phyloP scores from a whole-genome alignment of 495 filamentous ascomycete species.

The Zalerion maritima region DNA sequence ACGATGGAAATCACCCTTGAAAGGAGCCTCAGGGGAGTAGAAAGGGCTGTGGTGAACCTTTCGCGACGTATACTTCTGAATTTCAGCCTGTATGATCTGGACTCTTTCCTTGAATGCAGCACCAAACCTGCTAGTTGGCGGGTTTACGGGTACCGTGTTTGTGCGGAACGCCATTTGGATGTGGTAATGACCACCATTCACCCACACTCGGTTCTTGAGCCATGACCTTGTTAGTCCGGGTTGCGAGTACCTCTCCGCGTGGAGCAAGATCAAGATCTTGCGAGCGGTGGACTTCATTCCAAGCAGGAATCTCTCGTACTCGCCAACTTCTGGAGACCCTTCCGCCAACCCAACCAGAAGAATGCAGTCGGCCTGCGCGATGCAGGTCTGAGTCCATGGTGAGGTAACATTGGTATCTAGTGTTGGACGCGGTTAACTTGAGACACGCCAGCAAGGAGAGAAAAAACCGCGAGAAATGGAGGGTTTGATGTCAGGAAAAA shows the following conservation, averaged over 20 bases:
- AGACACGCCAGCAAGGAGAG: too few species aligned
- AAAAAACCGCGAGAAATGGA: too few species aligned
- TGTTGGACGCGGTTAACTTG: constrained; percentile 13
- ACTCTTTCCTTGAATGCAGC: constrained; percentile 84
- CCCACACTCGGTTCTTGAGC: constrained; percentile 90
- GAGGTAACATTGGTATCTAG: constrained; percentile 88
- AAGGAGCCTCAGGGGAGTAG: constrained; percentile 80
- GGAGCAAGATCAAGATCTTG: constrained; percentile 87
- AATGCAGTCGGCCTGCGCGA: constrained; percentile 90
- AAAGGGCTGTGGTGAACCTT: constrained; percentile 72
- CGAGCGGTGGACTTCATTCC: constrained; percentile 95
- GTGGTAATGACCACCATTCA: constrained; percentile 97
- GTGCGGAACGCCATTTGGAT: constrained; percentile 88
- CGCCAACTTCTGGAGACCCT: constrained; percentile 75
- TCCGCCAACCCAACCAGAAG: constrained; percentile 86
- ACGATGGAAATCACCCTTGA: constrained; percentile 93
- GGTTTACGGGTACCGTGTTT: constrained; percentile 61
- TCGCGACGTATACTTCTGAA: constrained; percentile 90
- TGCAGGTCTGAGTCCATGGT: constrained; percentile 97
- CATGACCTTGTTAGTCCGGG: constrained; percentile 75
- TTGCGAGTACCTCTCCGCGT: constrained; percentile 76
- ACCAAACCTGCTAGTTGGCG: constrained; percentile 62
- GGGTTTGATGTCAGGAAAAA: constrained; percentile 23
- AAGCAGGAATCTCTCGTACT: constrained; percentile 88
- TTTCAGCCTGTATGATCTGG: constrained; percentile 88